These are phyloP conservation scores for Xylariales sp. DNA, from an alignment of 2,329 filamentous ascomycete species.

Conservation along the genomic window DNA sequence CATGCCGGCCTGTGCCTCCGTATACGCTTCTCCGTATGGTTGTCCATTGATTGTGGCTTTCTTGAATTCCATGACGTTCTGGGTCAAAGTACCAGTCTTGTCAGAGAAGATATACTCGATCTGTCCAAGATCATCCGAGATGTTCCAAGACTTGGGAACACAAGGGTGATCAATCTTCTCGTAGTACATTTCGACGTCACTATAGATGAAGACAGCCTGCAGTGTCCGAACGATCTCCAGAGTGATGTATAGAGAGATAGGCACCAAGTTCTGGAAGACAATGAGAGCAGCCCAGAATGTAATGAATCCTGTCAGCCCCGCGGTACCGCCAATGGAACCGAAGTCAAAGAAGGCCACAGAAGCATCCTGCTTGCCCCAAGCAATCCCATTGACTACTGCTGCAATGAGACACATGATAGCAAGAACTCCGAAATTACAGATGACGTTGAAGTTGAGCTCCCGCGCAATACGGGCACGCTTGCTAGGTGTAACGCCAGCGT, in stretches of 20 bases:
- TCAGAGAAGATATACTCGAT: slow-evolving; percentile 99
- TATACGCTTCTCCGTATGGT: slow-evolving; percentile 95
- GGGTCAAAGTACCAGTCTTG: slow-evolving; percentile 85
- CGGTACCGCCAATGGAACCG: slow-evolving; percentile 70
- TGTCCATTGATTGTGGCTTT: slow-evolving; percentile 96
- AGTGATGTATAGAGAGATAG: slow-evolving; percentile 95
- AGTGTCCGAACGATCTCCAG: slow-evolving; percentile 90
- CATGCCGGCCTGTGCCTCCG: slow-evolving; percentile 94
- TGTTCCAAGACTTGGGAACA: slow-evolving; percentile 97
- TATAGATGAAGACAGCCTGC: slow-evolving; percentile 97
- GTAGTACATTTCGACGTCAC: slow-evolving; percentile 95
- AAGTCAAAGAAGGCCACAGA: slow-evolving; percentile 82
- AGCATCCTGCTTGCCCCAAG: slow-evolving; percentile 70
- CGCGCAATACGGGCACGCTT: slow-evolving; percentile 89
- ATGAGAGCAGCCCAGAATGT: slow-evolving; percentile 96
- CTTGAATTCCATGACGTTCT: slow-evolving; percentile 99
- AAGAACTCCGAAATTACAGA: slow-evolving; percentile 92
- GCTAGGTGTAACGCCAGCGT: slow-evolving; percentile 89
- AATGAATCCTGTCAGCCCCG: slow-evolving; percentile 82
- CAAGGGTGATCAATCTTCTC: slow-evolving; percentile 90
- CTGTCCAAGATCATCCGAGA: slow-evolving; percentile 94
- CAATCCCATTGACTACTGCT: slow-evolving; percentile 77
- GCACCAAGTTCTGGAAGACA: slow-evolving; percentile 96
- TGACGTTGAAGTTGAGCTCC: slow-evolving; percentile 94
- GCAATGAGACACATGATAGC: slow-evolving; percentile 84